Evolutionary conservation across 345 rosid genomes (phyloP), one percentile per base, ranked within the genome.

Genomic region (Sapria himalayana): DNA sequence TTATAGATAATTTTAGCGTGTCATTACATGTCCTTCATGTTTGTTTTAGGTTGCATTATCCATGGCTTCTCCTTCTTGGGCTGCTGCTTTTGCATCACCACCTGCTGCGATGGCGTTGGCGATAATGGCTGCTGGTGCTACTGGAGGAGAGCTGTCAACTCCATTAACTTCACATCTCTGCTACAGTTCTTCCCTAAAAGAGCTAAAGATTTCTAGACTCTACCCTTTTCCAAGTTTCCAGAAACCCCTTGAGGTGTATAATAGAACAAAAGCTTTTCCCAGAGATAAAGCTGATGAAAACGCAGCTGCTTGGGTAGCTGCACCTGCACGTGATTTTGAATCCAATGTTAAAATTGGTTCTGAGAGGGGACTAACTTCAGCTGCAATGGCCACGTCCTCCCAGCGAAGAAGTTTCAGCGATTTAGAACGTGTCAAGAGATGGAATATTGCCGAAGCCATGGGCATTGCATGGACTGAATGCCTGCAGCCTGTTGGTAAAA

Each of bases 81-180:
- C 92, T 39, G 93, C 95, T 65, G 95, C 99, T 46, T 91, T 91
- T 73, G 99, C 95, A 22, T 91, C 99, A 47, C 99, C 99, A 35
- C 99, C 99, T 45, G 92, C 99, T 62, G 86, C 99, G 41, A 74
- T 91, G 99, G 95, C 99, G 19, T 63, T 91, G 67, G 93, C 99
- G 35, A 91, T 91, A 95, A 91, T 91, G 65, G 93, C 99, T 59
- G 99, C 99, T 25, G 99, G 99, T 38, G 93, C 99, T 63, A 73
- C 93, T 25, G 99, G 99, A 45, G 71, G 69, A 49, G 99, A 86
- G 37, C 49, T 70, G 38, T 70, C 81, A 0, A 69, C 82, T 62
- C 85, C 92, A 37, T 40, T 81, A 40, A 45, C 53, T 35, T 12
- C 76, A 49, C 92, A 63, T 19, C 84, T 84, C 45, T 82, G 56